Evolutionary conservation across 257 asterid genomes (phyloP), one percentile per base, ranked within the genome.

Genomic region (Solanum sparsipilum): DNA sequence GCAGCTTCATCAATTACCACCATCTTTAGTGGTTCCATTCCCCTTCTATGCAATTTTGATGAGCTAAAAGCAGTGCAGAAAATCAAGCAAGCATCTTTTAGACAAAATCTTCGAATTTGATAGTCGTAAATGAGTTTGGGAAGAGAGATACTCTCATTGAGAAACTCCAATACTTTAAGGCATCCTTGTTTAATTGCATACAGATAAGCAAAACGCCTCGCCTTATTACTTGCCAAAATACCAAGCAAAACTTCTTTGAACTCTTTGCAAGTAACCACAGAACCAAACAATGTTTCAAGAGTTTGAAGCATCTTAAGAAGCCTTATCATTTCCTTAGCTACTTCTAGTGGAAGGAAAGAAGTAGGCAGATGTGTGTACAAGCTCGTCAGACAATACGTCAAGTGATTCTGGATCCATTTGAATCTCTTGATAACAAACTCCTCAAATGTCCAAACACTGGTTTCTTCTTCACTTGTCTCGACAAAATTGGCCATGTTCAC

Each of bases 1-100:
- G 95, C 94, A 27, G 97, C 97, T 91, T 94, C 97, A 86, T 93
- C 95, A n/a, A 93, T 90, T 32, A 93, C 90, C 83, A 90, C 90
- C 79, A 94, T 4, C 23, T 92, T 81, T 6, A 92, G 20, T 6
- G 90, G 89, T 4, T 23, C 20, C 91, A 88, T 86, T 31, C 87
- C 56, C 1, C 29, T 34, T 0, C 0, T 56, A 13, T 88, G 87
- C 90, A 93, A 48, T 38, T 87, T 92, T 2, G 90, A 82, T 2
- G 94, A 89, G 90, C 94, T 91, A 2, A 94, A 92, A 84, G 89
- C 92, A 3, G 92, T 93, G 90, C 93, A 92, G 74, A 94, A 93
- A 36, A 93, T 68, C 58, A 94, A 88, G 60, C 86, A 60, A 2
- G 93, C 92, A 44, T 91, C 86, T 60, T 83, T 13, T 52, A 93